Conservation (phyloP, 805 yeast genomes). For the Candida railenensis region DNA sequence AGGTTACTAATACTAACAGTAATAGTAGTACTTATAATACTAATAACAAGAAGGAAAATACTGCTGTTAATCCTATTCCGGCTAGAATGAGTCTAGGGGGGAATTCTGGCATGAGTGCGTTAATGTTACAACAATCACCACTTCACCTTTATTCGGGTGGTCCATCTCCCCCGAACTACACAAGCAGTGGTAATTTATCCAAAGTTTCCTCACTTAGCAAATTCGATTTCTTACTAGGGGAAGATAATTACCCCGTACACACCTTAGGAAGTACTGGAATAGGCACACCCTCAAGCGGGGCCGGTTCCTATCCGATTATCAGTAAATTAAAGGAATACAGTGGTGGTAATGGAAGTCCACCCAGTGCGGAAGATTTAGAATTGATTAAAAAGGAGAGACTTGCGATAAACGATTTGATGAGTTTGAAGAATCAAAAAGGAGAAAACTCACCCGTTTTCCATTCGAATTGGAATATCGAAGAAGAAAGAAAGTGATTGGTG, state of each 20-base stretch:
- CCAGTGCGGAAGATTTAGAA: conserved; percentile 16
- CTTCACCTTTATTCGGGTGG: background rate
- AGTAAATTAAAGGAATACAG: conserved; percentile 1
- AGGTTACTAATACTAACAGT: background rate
- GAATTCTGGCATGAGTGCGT: background rate
- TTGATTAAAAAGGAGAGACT: conserved; percentile 27
- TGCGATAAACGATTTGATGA: conserved; percentile 29
- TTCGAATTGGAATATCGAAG: background rate
- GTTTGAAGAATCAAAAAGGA: conserved; percentile 13
- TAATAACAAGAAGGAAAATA: background rate
- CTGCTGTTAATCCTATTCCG: background rate
- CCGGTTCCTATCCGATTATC: background rate
- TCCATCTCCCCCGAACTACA: conserved; percentile 1
- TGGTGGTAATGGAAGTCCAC: background rate
- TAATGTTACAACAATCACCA: background rate
- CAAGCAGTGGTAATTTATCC: background rate
- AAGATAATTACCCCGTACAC: conserved; percentile 19
- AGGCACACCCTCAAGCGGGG: background rate
- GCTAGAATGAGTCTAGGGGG: background rate
- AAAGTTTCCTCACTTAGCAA: background rate
- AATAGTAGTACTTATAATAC: background rate
- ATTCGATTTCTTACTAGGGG: conserved; percentile 18
- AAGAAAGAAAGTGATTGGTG: background rate
- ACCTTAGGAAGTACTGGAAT: conserved; percentile 6
- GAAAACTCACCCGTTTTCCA: conserved; percentile 3